Base-by-base conservation (phyloP, 2,329 filamentous ascomycete species). In the Tetracladium maxilliforme region DNA sequence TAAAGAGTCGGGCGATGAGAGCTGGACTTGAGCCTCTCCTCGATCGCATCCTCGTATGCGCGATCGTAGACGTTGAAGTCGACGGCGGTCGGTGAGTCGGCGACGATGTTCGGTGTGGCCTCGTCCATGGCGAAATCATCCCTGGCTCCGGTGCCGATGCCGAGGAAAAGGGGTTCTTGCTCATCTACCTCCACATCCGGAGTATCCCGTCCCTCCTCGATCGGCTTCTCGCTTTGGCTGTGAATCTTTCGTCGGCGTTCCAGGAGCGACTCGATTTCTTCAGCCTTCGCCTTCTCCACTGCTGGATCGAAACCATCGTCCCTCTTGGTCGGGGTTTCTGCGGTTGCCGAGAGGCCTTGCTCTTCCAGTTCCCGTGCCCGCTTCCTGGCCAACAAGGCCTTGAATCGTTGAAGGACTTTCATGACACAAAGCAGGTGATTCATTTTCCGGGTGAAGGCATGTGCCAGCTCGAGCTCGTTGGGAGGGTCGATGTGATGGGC, bases 401-500 rank as follows among this genome's bases (percentile, higher is more conserved):
- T 94, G 58, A 95, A 94, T 30, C 78, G 80, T 34, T 77, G 74
- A 20, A 92, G 87, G 4, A 86, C 90, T 67, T 82, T 90, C 61
- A 95, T 79, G 36, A 95, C 81, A 26, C 74, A 81, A 29, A 95
- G 60, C 3, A 95, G 61, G 43, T 90, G 77, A 30, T 75, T 75
- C 66, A 95, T 84, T 42, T 84, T 92, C 14, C 70, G 70, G 4
- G 90, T 95, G 35, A 95, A 92, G 10, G 90, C 90, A 34, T 78
- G 72, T 40, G 83, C 83, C 43, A 94, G 69, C 51, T 98, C 90
- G 28, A 86, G 73, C 38, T 90, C 80, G 29, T 87, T 95, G 1
- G 87, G 87, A 5, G 74, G 69, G 32, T 84, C 81, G 16, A 95
- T 61, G 10, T 83, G 56, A 34, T 84, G 65, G 8, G 76, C 69